These are phyloP conservation scores for Neonectria ditissima DNA, from an alignment of 2,329 filamentous ascomycete species.

Conservation along the genomic window DNA sequence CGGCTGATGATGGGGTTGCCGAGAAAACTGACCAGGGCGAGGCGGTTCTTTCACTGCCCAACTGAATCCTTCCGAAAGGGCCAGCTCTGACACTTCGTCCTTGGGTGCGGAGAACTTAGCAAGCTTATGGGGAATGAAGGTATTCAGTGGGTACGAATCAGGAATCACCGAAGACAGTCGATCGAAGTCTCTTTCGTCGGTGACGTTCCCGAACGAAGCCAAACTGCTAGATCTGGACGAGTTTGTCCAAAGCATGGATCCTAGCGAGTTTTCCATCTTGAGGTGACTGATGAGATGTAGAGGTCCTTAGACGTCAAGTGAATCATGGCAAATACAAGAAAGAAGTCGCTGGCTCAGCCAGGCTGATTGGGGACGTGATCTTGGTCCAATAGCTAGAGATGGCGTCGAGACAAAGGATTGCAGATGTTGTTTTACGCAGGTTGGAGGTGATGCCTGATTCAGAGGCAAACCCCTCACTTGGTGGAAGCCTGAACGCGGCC, in stretches of 20 bases:
- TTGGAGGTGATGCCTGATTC: background rate
- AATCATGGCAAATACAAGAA: background rate
- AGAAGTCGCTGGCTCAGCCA: background rate
- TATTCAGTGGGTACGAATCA: slow-evolving; percentile 24
- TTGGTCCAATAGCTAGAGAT: background rate
- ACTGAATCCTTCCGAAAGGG: slow-evolving; percentile 40
- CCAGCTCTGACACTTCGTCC: slow-evolving; percentile 38
- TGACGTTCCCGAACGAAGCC: slow-evolving; percentile 16
- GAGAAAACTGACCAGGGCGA: slow-evolving; percentile 40
- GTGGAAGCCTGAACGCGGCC: background rate
- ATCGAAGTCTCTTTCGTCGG: slow-evolving; percentile 28
- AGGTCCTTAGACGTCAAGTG: background rate
- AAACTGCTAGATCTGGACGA: slow-evolving; percentile 17
- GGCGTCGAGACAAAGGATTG: background rate
- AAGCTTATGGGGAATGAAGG: slow-evolving; percentile 2
- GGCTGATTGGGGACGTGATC: background rate
- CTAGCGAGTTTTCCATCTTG: slow-evolving; percentile 24
- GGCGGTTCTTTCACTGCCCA: slow-evolving; percentile 35
- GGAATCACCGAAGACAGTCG: slow-evolving; percentile 22
- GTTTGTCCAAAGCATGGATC: background rate
- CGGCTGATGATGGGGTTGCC: slow-evolving; percentile 28
- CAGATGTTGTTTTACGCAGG: background rate
- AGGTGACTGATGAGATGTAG: background rate
- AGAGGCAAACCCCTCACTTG: background rate
- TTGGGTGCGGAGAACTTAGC: slow-evolving; percentile 26